Evolutionary conservation across 805 yeast species (phyloP).

Genomic region (Ogataea populi-albae): DNA sequence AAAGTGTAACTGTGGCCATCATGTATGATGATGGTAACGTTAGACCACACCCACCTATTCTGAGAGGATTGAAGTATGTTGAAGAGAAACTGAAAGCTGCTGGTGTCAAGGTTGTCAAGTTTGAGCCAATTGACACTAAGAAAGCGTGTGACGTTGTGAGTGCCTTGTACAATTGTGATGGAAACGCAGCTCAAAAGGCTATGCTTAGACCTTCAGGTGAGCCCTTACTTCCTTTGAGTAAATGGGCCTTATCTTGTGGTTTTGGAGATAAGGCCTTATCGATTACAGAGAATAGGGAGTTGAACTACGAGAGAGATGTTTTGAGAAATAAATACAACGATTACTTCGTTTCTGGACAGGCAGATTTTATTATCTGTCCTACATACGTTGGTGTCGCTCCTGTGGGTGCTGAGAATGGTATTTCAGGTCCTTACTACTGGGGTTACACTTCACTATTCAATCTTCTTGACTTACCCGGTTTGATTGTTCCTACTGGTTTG

Average conservation of each 20-base stretch:
- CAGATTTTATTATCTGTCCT: slow-evolving; percentile 69
- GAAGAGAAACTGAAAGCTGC: slow-evolving; percentile 54
- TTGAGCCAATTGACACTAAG: slow-evolving; percentile 55
- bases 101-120: slow-evolving; percentile 55
- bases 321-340: slow-evolving; percentile 57
- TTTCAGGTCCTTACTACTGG: slow-evolving; percentile 61
- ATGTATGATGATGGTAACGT: slow-evolving; percentile 64
- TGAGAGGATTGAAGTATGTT: slow-evolving; percentile 52
- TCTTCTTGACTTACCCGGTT: slow-evolving; percentile 66
- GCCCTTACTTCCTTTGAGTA: slow-evolving; percentile 61
- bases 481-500: slow-evolving; percentile 60
- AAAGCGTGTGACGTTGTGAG: slow-evolving; percentile 59
- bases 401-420: slow-evolving; percentile 45
- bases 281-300: slow-evolving; percentile 51
- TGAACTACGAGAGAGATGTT: slow-evolving; percentile 54
- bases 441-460: slow-evolving; percentile 77
- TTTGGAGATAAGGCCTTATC: slow-evolving; percentile 49
- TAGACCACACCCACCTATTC: slow-evolving; percentile 64
- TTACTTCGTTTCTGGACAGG: slow-evolving; percentile 48
- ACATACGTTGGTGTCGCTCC: slow-evolving; percentile 73
- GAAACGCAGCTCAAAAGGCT: slow-evolving; percentile 55
- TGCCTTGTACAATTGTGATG: slow-evolving; percentile 62
- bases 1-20: slow-evolving; percentile 55
- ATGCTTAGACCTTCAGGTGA: slow-evolving; percentile 62
- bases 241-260: slow-evolving; percentile 58